Base-by-base conservation (phyloP, 805 yeast genomes). In the Lachancea cidri region DNA sequence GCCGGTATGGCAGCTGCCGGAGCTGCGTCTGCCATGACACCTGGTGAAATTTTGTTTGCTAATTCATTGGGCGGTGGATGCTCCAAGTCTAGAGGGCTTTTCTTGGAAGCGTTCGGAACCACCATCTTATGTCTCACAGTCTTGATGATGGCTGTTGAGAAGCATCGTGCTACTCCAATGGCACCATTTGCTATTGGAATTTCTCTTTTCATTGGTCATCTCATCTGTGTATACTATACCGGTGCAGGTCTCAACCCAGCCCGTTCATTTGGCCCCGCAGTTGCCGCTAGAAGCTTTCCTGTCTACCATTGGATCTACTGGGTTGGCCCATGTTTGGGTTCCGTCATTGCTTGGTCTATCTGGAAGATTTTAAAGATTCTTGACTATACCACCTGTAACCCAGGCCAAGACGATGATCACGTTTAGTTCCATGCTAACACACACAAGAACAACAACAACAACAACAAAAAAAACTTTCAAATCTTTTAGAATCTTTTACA, bases 241-340 rank as follows among this genome's bases (percentile, higher is more conserved):
- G 95, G 95, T 62, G 94, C 95, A 30, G 95, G 95, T 61, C 71
- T 86, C 58, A 86, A 86, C 74, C 95, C 95, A 43, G 95, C 96
- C 35, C 79, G 96, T 72, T 70, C 86, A 25, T 75, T 86, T 43
- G 96, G 96, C 58, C 94, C 95, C 39, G 75, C 81, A 60, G 70
- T 86, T 46, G 94, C 88, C 45, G 74, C 76, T 42, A 70, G 64
- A 43, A 70, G 76, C 17, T 87, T 87, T 81, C 94, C 95, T 27
- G 62, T 56, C 57, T 86, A 86, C 69, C 87, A 80, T 73, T 86
- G 94, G 95, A 86, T 87, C 50, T 86, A 86, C 74, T 86, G 94
- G 93, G 78, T 86, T 44, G 96, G 96, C 41, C 95, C 96, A 46
- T 54, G 80, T 41, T 58, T 83, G 44, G 95, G 95, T 49, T 67